Evolutionary conservation across 2,329 filamentous ascomycete genomes (phyloP), one percentile per base, ranked within the genome.

Genomic region (Penicillium sp.): DNA sequence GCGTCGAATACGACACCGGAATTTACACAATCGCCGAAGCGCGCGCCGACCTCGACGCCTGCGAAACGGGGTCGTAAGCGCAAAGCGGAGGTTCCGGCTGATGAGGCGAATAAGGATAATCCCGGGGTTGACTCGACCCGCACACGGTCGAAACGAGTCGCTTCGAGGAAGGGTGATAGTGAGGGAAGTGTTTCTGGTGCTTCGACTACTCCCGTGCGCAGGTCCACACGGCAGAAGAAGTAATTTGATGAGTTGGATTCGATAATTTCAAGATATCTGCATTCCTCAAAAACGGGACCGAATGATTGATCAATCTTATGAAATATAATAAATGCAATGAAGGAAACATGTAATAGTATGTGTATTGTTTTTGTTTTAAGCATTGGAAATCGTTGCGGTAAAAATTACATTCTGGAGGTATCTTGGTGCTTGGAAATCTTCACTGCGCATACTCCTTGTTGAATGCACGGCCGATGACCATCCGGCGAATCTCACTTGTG

Each of bases 401-500:
- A 36, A 36, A 23, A 40, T 40, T 44, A 43, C 33, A 43, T 41
- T 42, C 15, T 40, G 39, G 9, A 36, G 42, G 32, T 43, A 43
- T 41, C 13, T 40, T 40, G 8, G 21, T 41, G 17, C 34, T 33
- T 49, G 39, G 18, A 51, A 41, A 27, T 49, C 37, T 23, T 18
- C 21, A 24, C 41, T 57, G 68, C 36, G 69, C 83, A 70, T 86
- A 96, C 73, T 95, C 87, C 76, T 89, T 92, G 73, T 96, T 96
- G 62, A 96, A 97, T 1, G 86, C 89, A 59, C 92, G 80, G 23
- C 94, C 93, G 68, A 99, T 96, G 4, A 99, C 91, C 85, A 97
- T 95, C 59, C 92, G 82, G 60, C 94, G 81, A 44, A 99, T 87
- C 76, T 99, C 94, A 54, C 91, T 96, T 3, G 94, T 97, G 5